These are phyloP conservation scores for Candida tropicalis DNA, from an alignment of 1,139 yeast genomes.

Conservation along the genomic window DNA sequence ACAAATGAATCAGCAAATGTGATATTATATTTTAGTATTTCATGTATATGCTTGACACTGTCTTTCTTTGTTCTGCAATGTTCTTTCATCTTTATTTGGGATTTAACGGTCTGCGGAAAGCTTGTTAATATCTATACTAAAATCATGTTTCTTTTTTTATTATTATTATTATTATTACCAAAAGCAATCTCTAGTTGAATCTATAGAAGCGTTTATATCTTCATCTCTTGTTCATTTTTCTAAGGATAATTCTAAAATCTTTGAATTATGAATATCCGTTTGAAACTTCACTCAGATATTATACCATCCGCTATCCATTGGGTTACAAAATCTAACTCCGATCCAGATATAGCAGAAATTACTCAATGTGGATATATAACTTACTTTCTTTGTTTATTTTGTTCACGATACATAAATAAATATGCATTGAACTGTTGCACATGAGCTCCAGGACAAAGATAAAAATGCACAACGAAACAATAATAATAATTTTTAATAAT, in stretches of 20 bases:
- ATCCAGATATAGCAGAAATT: not conserved
- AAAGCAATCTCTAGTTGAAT: no score
- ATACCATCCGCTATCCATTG: constrained; percentile 2
- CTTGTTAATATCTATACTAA: no score
- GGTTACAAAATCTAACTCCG: not conserved
- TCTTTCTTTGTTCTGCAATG: no score
- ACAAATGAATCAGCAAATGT: no score
- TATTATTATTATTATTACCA: no score
- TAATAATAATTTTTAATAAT: not conserved
- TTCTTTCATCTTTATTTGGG: no score
- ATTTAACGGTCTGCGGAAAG: no score
- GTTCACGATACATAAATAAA: not conserved
- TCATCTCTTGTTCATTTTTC: no score
- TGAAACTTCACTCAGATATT: not conserved
- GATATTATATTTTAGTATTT: no score
- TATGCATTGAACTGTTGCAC: not conserved
- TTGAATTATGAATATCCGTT: not conserved
- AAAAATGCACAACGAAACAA: not conserved
- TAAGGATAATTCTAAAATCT: not conserved
- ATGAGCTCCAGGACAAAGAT: not conserved
- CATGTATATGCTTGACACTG: no score
- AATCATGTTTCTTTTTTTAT: no score
- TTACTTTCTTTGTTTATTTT: not conserved
- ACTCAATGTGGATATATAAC: not conserved
- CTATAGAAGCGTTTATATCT: no score